Evolutionary conservation across 495 filamentous ascomycete genomes (phyloP), one percentile per base, ranked within the genome.

Genomic region (Neurospora tetrasperma): DNA sequence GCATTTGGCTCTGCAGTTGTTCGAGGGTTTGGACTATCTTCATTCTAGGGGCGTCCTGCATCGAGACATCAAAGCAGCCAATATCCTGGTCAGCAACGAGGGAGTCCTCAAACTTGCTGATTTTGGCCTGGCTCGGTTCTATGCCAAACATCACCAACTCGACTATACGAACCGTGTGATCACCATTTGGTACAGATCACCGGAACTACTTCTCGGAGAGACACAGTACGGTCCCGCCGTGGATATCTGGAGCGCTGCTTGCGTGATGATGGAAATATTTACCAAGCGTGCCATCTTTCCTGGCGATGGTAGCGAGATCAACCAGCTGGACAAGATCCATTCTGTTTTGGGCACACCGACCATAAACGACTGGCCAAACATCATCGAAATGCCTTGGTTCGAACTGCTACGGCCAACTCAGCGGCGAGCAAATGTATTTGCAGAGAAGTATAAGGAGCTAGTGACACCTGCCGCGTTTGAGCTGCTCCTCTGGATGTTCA

Each of bases 161-260:
- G 94, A 98, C 80, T 99, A 98, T 76, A 99, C 96, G 12, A 99
- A 99, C 78, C 92, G 96, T 27, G 97, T 99, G 74, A 97, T 99
- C 77, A 99, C 96, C 16, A 93, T 95, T 72, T 99, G 96, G 96
- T 99, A 99, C 79, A 88, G 93, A 23, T 92, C 93, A 0, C 96
- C 96, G 0, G 96, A 99, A 81, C 89, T 99, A 14, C 87, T 99
- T 3, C 86, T 98, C 3, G 96, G 96, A 5, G 96, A 98, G 78
- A 98, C 96, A 5, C 90, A 92, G 74, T 99, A 99, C 79, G 94
- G 94, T 12, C 92, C 94, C 0, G 93, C 93, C 3, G 96, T 98
- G 5, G 96, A 99, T 77, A 94, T 99, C 72, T 99, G 96, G 96
- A 96, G 92, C 79, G 96, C 96, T 18, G 96, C 95, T 10, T 98